A percentile compares a stretch with the other conserved stretches of the same genome.
Conservation (phyloP, 371 early-diverging fungal species). For the Mortierella sp. region DNA sequence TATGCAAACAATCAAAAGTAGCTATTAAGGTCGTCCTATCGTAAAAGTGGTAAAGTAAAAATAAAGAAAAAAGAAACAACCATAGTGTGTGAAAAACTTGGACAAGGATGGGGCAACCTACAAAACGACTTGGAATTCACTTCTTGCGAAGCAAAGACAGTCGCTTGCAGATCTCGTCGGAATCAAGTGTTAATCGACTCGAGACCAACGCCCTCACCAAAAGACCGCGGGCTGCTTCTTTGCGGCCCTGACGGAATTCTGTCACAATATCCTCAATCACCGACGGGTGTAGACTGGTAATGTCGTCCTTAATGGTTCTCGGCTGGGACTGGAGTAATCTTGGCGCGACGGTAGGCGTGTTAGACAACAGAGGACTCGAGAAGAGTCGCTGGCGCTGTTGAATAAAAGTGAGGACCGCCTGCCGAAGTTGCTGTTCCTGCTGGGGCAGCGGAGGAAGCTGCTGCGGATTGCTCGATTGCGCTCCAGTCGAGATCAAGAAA, state of each 20-base stretch:
- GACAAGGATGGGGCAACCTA: conserved; percentile 9
- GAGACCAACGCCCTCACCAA: conserved; percentile 53
- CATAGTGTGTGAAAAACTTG: conserved; percentile 18
- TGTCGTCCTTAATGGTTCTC: conserved; percentile 50
- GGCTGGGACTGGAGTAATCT: conserved; percentile 13
- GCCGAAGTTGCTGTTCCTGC: conserved; percentile 47
- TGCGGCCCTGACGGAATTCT: conserved; percentile 51
- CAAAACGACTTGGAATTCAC: conserved; percentile 9
- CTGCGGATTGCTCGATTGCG: conserved; percentile 54
- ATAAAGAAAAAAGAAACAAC: not conserved
- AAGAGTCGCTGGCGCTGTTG: conserved; percentile 28
- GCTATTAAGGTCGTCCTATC: not conserved
- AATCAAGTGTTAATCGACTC: conserved; percentile 30
- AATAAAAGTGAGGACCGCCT: conserved; percentile 41
- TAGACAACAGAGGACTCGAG: conserved; percentile 28
- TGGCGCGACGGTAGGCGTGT: conserved; percentile 6
- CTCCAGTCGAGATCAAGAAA: conserved; percentile 61
- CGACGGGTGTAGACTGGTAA: conserved; percentile 49
- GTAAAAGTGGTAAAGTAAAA: not conserved
- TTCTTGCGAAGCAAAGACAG: conserved; percentile 26
- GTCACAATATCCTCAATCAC: conserved; percentile 56
- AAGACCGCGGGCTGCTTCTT: conserved; percentile 47
- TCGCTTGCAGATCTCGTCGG: conserved; percentile 20
- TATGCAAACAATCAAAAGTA: not conserved
- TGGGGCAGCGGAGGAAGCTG: not conserved